Percentiles rank a stretch among this genome's conserved stretches.
Evolutionary conservation across 345 rosid genomes (phyloP).

Genomic region (Geranium rotundifolium): DNA sequence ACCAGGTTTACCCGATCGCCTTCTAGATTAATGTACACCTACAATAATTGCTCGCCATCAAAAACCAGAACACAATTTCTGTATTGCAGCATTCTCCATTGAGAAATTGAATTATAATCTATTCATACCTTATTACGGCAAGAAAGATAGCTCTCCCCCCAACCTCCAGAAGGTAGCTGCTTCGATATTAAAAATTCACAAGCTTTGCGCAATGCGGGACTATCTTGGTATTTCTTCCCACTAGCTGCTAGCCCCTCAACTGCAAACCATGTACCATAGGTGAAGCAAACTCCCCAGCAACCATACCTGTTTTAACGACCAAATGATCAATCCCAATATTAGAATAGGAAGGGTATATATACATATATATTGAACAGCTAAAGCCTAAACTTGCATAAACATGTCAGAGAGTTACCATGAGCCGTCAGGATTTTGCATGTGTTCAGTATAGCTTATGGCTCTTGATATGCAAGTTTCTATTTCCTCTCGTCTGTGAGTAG

Average conservation of each 20-base stretch:
- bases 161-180: conserved; percentile 47
- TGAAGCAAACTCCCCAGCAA: conserved; percentile 51
- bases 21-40: conserved; percentile 5
- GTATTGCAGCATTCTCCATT: too few species aligned
- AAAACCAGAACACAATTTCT: too few species aligned
- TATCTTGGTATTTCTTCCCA: conserved; percentile 32
- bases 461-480: conserved; percentile 31
- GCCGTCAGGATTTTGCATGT: conserved; percentile 40
- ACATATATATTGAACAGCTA: too few species aligned
- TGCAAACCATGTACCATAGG: conserved; percentile 41
- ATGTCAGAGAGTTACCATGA: conserved; percentile 24
- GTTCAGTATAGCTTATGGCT: conserved; percentile 25
- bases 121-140: conserved; percentile 35
- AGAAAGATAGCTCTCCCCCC: conserved; percentile 52
- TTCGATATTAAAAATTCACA: conserved; percentile 27
- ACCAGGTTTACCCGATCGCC: conserved; percentile 4
- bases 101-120: too few species aligned
- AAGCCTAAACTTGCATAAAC: too few species aligned
- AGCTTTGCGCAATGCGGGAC: conserved; percentile 26
- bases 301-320: conserved; percentile 24
- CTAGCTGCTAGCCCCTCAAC: conserved; percentile 32
- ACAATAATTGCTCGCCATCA: too few species aligned
- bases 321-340: too few species aligned
- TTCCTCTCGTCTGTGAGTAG: conserved; percentile 34
- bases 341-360: too few species aligned